Conservation (phyloP, 257 asterid genomes). For the Verbascum thapsus region DNA sequence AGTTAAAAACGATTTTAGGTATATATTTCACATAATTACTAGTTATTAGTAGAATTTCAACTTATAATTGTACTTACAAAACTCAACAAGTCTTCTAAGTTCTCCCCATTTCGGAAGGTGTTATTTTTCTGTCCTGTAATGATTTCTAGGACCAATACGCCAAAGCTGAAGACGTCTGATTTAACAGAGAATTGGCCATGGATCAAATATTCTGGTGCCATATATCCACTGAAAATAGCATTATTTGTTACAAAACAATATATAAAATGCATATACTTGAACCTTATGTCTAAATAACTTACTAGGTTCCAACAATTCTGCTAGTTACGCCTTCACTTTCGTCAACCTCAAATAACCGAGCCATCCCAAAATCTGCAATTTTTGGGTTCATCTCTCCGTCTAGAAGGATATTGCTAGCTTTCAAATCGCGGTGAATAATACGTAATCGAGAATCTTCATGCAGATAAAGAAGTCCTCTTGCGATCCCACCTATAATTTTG, state of each 20-base stretch:
- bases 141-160: slow-evolving; percentile 20
- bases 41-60: background rate
- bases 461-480: slow-evolving; percentile 12
- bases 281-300: background rate
- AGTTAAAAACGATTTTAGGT: background rate
- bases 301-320: slow-evolving; percentile 23
- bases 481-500: slow-evolving; percentile 5
- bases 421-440: slow-evolving; percentile 14
- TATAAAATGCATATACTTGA: background rate
- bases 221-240: slow-evolving; percentile 17
- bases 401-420: slow-evolving; percentile 7
- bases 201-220: slow-evolving; percentile 20
- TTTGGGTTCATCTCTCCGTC: slow-evolving; percentile 17
- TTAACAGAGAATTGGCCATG: slow-evolving; percentile 23
- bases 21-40: background rate
- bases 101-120: background rate
- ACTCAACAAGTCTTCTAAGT: background rate
- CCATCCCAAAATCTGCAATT: slow-evolving; percentile 26
- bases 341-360: slow-evolving; percentile 2
- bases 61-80: background rate
- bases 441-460: slow-evolving; percentile 15
- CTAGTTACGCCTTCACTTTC: background rate
- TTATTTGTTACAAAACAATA: no score
- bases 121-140: slow-evolving; percentile 16
- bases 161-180: slow-evolving; percentile 27